A percentile compares a stretch with the other conserved stretches of the same genome.
Evolutionary conservation across 2,329 filamentous ascomycete genomes (phyloP).

Genomic region (Elsinoe necatrix): DNA sequence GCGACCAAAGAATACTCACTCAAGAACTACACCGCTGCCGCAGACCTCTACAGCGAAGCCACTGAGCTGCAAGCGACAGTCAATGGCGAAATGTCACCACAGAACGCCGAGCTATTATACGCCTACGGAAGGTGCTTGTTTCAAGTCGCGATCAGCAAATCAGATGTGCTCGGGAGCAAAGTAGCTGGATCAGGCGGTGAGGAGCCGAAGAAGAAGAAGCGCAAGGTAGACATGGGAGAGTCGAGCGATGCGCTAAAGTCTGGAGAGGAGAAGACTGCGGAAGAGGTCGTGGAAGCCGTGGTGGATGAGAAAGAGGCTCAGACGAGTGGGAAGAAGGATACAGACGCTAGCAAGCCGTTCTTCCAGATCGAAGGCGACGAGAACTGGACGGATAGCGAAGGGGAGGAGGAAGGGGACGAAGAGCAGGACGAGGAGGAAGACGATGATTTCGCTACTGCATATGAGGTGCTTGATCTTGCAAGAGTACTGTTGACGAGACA

Average conservation of each 20-base stretch:
- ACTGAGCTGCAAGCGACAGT: slow-evolving; percentile 83
- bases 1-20: slow-evolving; percentile 79
- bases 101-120: slow-evolving; percentile 90
- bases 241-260: slow-evolving; percentile 27
- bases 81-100: slow-evolving; percentile 82
- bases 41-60: slow-evolving; percentile 80
- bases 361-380: slow-evolving; percentile 94
- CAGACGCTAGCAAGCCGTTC: slow-evolving; percentile 58
- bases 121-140: slow-evolving; percentile 90
- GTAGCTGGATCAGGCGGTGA: slow-evolving; percentile 50
- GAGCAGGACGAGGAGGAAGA: slow-evolving; percentile 47
- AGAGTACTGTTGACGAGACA: slow-evolving; percentile 52
- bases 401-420: slow-evolving; percentile 43
- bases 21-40: slow-evolving; percentile 78
- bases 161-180: slow-evolving; percentile 82
- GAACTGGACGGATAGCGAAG: slow-evolving; percentile 78
- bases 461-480: slow-evolving; percentile 55
- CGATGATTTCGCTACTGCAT: slow-evolving; percentile 56
- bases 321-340: slow-evolving; percentile 28
- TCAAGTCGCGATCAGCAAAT: slow-evolving; percentile 88
- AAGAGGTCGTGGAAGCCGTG: slow-evolving; percentile 33
- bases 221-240: slow-evolving; percentile 28
- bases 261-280: slow-evolving; percentile 34
- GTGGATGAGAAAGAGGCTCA: slow-evolving; percentile 40
- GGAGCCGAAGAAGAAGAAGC: slow-evolving; percentile 44